Base-by-base conservation (phyloP, 2,329 filamentous ascomycete species). In the Phyllosticta citriasiana region DNA sequence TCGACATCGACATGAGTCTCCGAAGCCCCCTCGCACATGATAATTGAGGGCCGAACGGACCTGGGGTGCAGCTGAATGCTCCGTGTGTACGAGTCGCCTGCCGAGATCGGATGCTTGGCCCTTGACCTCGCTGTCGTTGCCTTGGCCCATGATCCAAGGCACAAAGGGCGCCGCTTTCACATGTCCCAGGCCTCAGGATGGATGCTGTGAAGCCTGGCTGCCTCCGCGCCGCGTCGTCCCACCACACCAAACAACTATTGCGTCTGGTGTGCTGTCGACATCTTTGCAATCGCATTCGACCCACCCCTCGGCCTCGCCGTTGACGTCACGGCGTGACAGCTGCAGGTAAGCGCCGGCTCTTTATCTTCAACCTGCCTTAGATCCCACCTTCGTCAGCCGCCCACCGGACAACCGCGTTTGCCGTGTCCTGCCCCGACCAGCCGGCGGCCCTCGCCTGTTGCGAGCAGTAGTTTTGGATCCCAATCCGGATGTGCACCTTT, bases 291-390 rank as follows among this genome's bases (percentile, higher is more conserved):
- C 57, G 52, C 57, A 35, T 52, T 22, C 22, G 24, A 30, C 57
- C 52, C 57, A 33, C 55, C 57, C 16, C 24, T 12, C 30, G 24
- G 22, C 52, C 52, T 24, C 53, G 53, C 57, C 40, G 16, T 47
- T 60, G 58, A 60, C 58, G 55, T 60, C 58, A 60, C 55, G 25
- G 27, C 55, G 58, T 47, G 53, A 52, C n/a, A 3, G 26, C 40
- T 52, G 53, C 24, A 50, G 53, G 53, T 50, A 60, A 60, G 58
- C 58, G 58, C 58, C 58, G 58, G 58, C 51, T 56, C 40, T 33
- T 54, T 53, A 16, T 25, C 58, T 54, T 54, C 58, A 56, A 54
- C 26, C 52, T 52, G 53, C 58, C 58, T 60, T 60, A 60, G 58
- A 53, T 27, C 35, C 58, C 54, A 47, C 16, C 47, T n/a, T 47